A percentile compares a stretch with the other conserved stretches of the same genome.
Conservation (phyloP, 257 asterid species). For the Fraxinus excelsior region DNA sequence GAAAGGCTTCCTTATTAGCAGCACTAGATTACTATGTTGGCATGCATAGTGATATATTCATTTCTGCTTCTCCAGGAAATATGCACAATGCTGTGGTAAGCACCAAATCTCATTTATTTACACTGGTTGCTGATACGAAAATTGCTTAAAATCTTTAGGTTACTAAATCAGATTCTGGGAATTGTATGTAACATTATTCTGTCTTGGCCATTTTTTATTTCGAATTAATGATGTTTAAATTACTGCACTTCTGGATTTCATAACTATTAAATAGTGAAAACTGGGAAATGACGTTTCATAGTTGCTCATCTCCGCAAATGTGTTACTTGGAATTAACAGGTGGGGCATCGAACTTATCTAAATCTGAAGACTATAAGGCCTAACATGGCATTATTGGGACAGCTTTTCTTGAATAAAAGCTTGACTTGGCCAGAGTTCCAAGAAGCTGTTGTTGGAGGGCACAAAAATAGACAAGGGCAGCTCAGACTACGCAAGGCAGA, state of each 20-base stretch:
- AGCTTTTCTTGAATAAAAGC: slow-evolving; percentile 83
- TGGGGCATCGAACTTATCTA: slow-evolving; percentile 74
- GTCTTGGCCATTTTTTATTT: background rate
- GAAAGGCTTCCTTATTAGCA: slow-evolving; percentile 91
- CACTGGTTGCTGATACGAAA: background rate
- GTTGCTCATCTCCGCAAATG: background rate
- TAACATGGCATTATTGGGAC: slow-evolving; percentile 83
- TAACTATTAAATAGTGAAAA: background rate
- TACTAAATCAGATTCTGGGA: too few relatives aligned
- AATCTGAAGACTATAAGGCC: slow-evolving; percentile 86
- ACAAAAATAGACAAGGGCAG: slow-evolving; percentile 78
- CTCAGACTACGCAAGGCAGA: slow-evolving; percentile 65
- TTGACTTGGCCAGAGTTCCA: slow-evolving; percentile 77
- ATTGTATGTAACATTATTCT: background rate
- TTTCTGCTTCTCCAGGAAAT: slow-evolving; percentile 97
- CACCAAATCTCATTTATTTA: slow-evolving; percentile 1
- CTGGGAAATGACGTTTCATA: background rate
- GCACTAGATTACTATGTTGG: slow-evolving; percentile 95
- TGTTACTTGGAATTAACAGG: slow-evolving; percentile 41
- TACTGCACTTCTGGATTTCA: background rate
- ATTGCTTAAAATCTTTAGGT: background rate
- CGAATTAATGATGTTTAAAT: slow-evolving; percentile 5
- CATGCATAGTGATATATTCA: slow-evolving; percentile 91
- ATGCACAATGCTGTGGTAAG: slow-evolving; percentile 98
- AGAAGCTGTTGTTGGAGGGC: slow-evolving; percentile 69